A percentile compares a stretch with the other conserved stretches of the same genome.
Conservation (phyloP, 1,139 yeast genomes). For the Pichia sorboxylosa region DNA sequence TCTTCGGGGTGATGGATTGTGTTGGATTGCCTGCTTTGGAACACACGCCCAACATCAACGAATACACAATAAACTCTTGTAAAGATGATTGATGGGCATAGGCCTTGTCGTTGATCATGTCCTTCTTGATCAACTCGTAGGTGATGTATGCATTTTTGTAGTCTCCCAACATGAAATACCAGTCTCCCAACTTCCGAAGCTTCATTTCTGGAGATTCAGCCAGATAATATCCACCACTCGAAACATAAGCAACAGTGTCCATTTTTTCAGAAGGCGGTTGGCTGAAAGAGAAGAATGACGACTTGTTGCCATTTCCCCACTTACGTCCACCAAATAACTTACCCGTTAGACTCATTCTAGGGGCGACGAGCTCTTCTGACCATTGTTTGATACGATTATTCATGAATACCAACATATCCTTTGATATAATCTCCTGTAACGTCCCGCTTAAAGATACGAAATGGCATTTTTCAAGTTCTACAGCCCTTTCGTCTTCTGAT, state of each 20-base stretch:
- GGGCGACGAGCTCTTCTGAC: conserved; percentile 61
- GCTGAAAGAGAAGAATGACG: conserved; percentile 24
- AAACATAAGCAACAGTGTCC: conserved; percentile 12
- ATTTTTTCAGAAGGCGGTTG: conserved; percentile 4
- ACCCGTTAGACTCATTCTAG: conserved; percentile 63
- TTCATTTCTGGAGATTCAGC: conserved; percentile 61
- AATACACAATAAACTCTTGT: conserved; percentile 77
- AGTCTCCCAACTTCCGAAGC: conserved; percentile 77
- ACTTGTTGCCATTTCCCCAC: conserved; percentile 25
- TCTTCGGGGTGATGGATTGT: conserved; percentile 31
- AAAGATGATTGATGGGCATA: conserved; percentile 77
- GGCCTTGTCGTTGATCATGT: conserved; percentile 67
- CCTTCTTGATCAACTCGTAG: conserved; percentile 74
- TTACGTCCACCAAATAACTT: conserved; percentile 54
- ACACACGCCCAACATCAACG: conserved; percentile 53
- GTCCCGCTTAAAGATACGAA: conserved; percentile 32
- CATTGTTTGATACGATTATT: conserved; percentile 60
- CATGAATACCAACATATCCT: conserved; percentile 65
- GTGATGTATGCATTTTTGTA: conserved; percentile 76
- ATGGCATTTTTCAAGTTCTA: conserved; percentile 19
- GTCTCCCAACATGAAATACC: conserved; percentile 82
- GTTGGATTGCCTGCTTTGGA: conserved; percentile 24
- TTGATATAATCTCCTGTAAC: conserved; percentile 44
- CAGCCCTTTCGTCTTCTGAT: not conserved
- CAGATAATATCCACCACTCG: conserved; percentile 33